phyloP scores from a whole-genome alignment of 2,329 filamentous ascomycete genomes.

The Xylaria sp. region DNA sequence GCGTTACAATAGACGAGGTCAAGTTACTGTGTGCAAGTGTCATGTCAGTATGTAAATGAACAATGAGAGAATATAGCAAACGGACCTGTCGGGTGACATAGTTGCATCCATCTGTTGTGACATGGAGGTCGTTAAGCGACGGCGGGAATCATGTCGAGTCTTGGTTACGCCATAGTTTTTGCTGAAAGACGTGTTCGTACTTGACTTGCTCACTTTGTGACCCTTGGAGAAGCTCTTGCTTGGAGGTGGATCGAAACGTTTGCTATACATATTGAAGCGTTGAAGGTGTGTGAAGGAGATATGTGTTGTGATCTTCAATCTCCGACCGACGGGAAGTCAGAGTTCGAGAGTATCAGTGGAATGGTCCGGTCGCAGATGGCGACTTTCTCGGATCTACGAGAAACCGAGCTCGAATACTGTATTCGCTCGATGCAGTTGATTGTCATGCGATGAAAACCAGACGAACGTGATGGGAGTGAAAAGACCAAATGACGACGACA shows the following conservation, averaged over 20 bases:
- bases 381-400: neutral
- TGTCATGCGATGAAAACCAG: conserved; percentile 27
- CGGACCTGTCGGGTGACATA: conserved; percentile 52
- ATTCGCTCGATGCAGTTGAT: neutral
- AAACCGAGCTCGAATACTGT: neutral
- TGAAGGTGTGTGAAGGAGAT: conserved; percentile 34
- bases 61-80: conserved; percentile 7
- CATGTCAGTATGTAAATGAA: conserved; percentile 14
- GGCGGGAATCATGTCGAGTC: conserved; percentile 57
- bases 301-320: conserved; percentile 27
- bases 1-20: conserved; percentile 75
- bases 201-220: conserved; percentile 56
- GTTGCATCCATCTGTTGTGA: conserved; percentile 47
- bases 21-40: conserved; percentile 51
- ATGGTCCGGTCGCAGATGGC: conserved; percentile 22
- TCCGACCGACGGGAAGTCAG: conserved; percentile 18
- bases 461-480: conserved; percentile 11
- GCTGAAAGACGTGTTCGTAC: conserved; percentile 59
- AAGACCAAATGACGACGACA: conserved; percentile 13
- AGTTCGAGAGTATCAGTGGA: conserved; percentile 3
- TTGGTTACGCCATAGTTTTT: conserved; percentile 61
- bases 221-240: conserved; percentile 60
- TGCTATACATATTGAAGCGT: conserved; percentile 50
- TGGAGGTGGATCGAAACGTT: conserved; percentile 50
- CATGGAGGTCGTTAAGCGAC: conserved; percentile 56